Evolutionary conservation across 2,329 filamentous ascomycete species (phyloP).

Genomic region (Dothistroma septosporum): DNA sequence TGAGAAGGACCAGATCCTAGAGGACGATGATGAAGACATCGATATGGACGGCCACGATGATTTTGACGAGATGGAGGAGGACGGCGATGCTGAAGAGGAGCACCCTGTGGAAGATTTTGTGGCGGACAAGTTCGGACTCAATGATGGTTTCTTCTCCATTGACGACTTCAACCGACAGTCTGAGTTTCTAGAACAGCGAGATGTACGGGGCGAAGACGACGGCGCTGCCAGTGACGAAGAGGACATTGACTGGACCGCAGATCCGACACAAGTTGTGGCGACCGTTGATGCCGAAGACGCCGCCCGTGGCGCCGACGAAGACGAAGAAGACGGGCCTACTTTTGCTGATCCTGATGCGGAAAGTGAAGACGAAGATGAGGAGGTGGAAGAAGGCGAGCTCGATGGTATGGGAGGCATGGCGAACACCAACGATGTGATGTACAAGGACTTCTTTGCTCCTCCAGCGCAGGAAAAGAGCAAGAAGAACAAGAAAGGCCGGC

Average conservation of each 20-base stretch:
- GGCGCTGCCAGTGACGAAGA: conserved; percentile 77
- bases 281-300: conserved; percentile 33
- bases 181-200: conserved; percentile 82
- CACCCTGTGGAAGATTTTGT: conserved; percentile 55
- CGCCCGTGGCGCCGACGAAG: conserved; percentile 51
- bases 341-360: conserved; percentile 76
- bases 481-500: conserved; percentile 50
- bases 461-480: conserved; percentile 65
- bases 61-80: conserved; percentile 35
- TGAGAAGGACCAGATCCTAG: conserved; percentile 26
- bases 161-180: conserved; percentile 95
- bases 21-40: conserved; percentile 39
- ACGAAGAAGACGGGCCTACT: conserved; percentile 73
- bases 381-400: conserved; percentile 54
- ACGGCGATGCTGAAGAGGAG: conserved; percentile 50
- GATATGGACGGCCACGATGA: conserved; percentile 29
- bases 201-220: conserved; percentile 71
- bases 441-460: conserved; percentile 89
- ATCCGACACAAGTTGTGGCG: conserved; percentile 52
- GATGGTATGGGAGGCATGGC: conserved; percentile 51
- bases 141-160: conserved; percentile 97
- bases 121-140: conserved; percentile 76
- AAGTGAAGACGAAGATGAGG: conserved; percentile 59
- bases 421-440: conserved; percentile 86
- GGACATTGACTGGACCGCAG: conserved; percentile 78